A percentile compares a stretch with the other conserved stretches of the same genome.
Evolutionary conservation across 768 basidiomycete genomes (phyloP).

Genomic region (Xerocomus potaroensis): DNA sequence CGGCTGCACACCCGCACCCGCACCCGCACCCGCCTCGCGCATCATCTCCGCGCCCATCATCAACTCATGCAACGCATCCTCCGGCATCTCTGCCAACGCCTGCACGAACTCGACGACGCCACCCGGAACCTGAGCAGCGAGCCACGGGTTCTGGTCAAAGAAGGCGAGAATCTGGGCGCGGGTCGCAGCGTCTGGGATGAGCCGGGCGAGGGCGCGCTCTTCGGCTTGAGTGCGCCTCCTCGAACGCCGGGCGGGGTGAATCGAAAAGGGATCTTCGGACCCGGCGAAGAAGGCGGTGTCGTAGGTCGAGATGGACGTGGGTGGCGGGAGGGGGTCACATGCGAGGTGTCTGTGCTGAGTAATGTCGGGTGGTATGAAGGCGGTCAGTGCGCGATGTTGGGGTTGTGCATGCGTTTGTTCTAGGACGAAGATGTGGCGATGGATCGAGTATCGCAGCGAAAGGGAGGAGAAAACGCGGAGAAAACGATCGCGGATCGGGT

Average conservation of each 20-base stretch:
- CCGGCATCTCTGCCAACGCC: constrained; percentile 48
- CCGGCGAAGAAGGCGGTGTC: constrained; percentile 72
- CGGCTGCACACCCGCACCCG: too few species aligned
- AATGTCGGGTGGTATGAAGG: constrained; percentile 65
- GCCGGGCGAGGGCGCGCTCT: constrained; percentile 48
- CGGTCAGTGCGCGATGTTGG: constrained; percentile 45
- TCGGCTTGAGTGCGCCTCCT: constrained; percentile 42
- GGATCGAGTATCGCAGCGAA: constrained; percentile 49
- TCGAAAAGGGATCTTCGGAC: constrained; percentile 47
- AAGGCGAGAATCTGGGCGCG: constrained; percentile 59
- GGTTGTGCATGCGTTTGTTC: constrained; percentile 48
- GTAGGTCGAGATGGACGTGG: constrained; percentile 54
- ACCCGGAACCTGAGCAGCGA: constrained; percentile 57
- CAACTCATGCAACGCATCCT: constrained; percentile 58
- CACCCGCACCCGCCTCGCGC: constrained; percentile 30
- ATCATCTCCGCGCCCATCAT: constrained; percentile 46
- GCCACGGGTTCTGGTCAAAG: constrained; percentile 51
- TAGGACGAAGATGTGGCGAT: constrained; percentile 75
- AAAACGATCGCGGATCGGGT: constrained; percentile 26
- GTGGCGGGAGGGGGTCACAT: constrained; percentile 87
- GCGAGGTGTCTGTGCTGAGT: constrained; percentile 53
- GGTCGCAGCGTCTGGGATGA: constrained; percentile 56
- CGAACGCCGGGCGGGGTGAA: constrained; percentile 16
- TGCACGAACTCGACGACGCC: constrained; percentile 64
- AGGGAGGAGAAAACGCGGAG: constrained; percentile 37